These are phyloP conservation scores for Nyssa sinensis DNA, from an alignment of 148 eudicot genomes.

Conservation along the genomic window DNA sequence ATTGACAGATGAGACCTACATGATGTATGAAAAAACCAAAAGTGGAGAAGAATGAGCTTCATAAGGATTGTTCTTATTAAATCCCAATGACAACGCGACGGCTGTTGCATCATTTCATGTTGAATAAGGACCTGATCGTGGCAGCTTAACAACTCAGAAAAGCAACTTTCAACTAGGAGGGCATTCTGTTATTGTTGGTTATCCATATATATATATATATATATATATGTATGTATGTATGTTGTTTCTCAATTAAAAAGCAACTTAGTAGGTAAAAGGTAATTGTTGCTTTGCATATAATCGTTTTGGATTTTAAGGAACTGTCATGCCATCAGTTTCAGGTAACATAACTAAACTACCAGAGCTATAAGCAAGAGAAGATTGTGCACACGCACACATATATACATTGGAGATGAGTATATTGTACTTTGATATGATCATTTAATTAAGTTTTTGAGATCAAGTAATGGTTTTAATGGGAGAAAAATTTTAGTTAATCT, in stretches of 20 bases:
- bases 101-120: background rate
- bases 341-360: slow-evolving; percentile 1
- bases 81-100: background rate
- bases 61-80: no score
- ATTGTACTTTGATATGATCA: no score
- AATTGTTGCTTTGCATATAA: slow-evolving; percentile 27
- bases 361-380: background rate
- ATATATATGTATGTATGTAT: no score
- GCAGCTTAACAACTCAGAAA: background rate
- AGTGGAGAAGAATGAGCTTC: no score
- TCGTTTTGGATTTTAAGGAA: slow-evolving; percentile 15
- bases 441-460: no score
- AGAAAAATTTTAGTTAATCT: no score
- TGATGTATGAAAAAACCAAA: no score
- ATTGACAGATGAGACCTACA: no score
- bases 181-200: background rate
- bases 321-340: background rate
- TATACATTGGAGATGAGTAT: no score
- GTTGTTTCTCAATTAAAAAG: slow-evolving; percentile 1
- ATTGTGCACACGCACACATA: background rate
- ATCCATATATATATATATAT: no score
- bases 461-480: no score
- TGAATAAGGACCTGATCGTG: background rate
- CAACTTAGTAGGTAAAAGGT: slow-evolving; percentile 22
- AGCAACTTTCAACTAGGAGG: background rate